phyloP scores from a whole-genome alignment of 805 yeast genomes.

The Candida germanica region DNA sequence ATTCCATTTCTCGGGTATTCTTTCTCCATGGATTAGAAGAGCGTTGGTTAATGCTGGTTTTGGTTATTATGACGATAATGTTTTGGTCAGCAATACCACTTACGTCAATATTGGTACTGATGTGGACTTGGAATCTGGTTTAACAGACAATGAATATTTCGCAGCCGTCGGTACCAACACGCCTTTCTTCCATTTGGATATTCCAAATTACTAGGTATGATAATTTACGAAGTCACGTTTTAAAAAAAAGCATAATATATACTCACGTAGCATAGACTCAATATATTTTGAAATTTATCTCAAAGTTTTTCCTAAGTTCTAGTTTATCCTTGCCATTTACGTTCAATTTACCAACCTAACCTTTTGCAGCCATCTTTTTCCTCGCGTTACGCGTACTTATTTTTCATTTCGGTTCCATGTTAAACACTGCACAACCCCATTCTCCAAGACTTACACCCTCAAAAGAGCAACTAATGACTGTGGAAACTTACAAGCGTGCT shows the following conservation, averaged over 20 bases:
- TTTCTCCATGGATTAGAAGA: conserved; percentile 84
- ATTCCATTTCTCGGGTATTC: conserved; percentile 82
- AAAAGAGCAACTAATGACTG: conserved; percentile 1
- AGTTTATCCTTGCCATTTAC: too few species aligned
- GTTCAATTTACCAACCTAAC: too few species aligned
- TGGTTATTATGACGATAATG: conserved; percentile 52
- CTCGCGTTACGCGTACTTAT: too few species aligned
- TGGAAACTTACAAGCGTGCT: conserved; percentile 4
- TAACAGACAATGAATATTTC: conserved; percentile 29
- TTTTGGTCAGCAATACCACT: conserved; percentile 35
- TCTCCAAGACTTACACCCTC: conserved; percentile 9
- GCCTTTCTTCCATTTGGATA: conserved; percentile 76
- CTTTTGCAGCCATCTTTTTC: too few species aligned
- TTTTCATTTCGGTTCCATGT: too few species aligned
- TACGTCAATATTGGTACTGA: conserved; percentile 41
- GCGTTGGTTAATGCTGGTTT: conserved; percentile 74
- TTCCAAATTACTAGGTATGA: conserved; percentile 50
- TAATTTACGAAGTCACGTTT: too few species aligned
- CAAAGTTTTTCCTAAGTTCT: too few species aligned
- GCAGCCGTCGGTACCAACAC: conserved; percentile 64
- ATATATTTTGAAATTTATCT: too few species aligned
- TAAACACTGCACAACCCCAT: neutral
- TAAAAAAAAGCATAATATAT: too few species aligned
- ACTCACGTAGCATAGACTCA: too few species aligned
- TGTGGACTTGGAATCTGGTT: conserved; percentile 24